Conservation (phyloP, 768 basidiomycete genomes). For the Hygrophorus pudorinus region DNA sequence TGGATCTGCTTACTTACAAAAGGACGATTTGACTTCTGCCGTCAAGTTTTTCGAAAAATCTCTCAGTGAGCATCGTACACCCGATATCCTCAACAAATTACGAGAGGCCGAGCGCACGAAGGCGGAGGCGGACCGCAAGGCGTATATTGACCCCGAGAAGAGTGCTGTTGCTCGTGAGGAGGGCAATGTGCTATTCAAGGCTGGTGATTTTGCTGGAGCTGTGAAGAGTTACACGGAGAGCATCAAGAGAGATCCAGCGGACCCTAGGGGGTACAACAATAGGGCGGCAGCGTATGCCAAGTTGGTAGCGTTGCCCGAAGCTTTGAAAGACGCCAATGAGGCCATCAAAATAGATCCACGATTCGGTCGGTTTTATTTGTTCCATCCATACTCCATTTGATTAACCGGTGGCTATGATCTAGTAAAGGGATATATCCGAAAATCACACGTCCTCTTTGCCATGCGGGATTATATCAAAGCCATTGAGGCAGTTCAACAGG, state of each 20-base stretch:
- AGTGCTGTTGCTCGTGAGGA: slow-evolving; percentile 81
- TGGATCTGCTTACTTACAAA: slow-evolving; percentile 77
- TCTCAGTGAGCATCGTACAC: slow-evolving; percentile 92
- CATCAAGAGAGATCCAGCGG: slow-evolving; percentile 89
- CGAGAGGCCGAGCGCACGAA: slow-evolving; percentile 74
- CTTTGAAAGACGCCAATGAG: slow-evolving; percentile 89
- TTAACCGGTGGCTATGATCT: not conserved
- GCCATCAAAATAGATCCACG: slow-evolving; percentile 86
- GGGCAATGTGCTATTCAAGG: slow-evolving; percentile 88
- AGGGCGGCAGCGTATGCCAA: slow-evolving; percentile 97
- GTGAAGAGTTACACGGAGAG: slow-evolving; percentile 92
- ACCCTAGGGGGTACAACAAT: slow-evolving; percentile 94
- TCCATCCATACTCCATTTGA: slow-evolving; percentile 1
- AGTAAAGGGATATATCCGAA: slow-evolving; percentile 96
- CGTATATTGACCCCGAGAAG: slow-evolving; percentile 82
- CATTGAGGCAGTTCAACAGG: slow-evolving; percentile 72
- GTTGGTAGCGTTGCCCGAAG: slow-evolving; percentile 87
- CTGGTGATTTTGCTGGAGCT: slow-evolving; percentile 81
- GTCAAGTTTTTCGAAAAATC: slow-evolving; percentile 93
- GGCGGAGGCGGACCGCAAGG: slow-evolving; percentile 65
- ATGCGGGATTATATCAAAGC: slow-evolving; percentile 93
- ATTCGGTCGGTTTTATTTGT: slow-evolving; percentile 46
- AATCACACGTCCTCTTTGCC: slow-evolving; percentile 70
- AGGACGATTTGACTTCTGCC: slow-evolving; percentile 63
- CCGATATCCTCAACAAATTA: slow-evolving; percentile 84